Evolutionary conservation across 805 yeast species (phyloP), one percentile per base, ranked within the genome.

Genomic region (Kodamaea neixiangensis): DNA sequence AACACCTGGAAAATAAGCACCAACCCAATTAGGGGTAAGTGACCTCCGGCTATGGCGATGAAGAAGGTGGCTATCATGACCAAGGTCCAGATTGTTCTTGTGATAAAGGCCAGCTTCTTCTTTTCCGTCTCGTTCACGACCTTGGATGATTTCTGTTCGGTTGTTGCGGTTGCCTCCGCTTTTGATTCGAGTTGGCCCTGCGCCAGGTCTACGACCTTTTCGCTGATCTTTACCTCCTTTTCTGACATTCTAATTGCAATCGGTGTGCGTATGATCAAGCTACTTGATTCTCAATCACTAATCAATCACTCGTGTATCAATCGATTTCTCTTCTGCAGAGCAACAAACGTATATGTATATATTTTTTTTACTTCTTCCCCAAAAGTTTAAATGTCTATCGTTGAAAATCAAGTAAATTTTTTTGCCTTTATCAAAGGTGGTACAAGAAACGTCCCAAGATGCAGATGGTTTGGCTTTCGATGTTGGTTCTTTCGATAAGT

Each of bases 11-110:
- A 80, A 6, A 83, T 61, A 39, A 87, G 73, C 45, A 93, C 90
- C 52, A 89, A 73, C 5, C 80, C 66, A 52, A 92, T 87, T 48
- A 91, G 80, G 76, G 91, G 84, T 49, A 87, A 72, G 64, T 92
- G 98, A 39, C 99, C 99, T 7, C 92, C 81, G 22, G 88, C 84
- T 44, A 92, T 72, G 20, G 87, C 77, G 35, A 79, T 69, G 54
- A 89, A 82, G 68, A 91, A 87, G 5, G 82, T 83, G 14, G 76
- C 68, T 53, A 94, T 86, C 97, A 94, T 92, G 14, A 94, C 90
- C 60, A 94, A 68, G 0, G 97, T 88, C 98, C 98, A 94, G 44
- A 88, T 75, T 3, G 98, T 86, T 58, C 99, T 82, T 20, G 91
- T 89, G 44, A 91, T 66, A 62, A 94, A 91, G 40, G 92, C 87